These are phyloP conservation scores for Venturia oleaginea DNA, from an alignment of 2,329 filamentous ascomycete species.

Conservation along the genomic window DNA sequence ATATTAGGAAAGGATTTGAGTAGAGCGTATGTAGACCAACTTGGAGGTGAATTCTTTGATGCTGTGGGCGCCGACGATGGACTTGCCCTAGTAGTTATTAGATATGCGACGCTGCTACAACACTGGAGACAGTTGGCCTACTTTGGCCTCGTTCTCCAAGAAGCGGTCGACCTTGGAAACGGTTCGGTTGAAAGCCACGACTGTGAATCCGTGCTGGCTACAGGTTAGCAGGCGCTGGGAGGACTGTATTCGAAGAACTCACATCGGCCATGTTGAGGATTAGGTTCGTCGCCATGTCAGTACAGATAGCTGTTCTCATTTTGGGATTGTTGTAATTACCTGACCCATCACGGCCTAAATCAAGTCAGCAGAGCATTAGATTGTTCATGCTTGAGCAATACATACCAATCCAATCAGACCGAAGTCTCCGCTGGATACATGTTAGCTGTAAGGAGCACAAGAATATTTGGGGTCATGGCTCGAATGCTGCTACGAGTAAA, in stretches of 20 bases:
- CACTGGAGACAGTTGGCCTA: no score
- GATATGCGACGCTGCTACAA: no score
- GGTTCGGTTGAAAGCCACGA: slow-evolving; percentile 97
- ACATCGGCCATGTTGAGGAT: slow-evolving; percentile 45
- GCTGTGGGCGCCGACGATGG: slow-evolving; percentile 85
- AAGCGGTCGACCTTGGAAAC: slow-evolving; percentile 48
- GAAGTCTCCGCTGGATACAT: slow-evolving; percentile 40
- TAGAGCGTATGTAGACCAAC: no score
- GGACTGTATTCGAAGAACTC: neutral
- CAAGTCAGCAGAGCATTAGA: neutral
- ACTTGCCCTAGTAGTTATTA: slow-evolving; percentile 57
- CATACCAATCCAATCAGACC: slow-evolving; percentile 45
- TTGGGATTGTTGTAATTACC: no score
- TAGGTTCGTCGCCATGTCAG: slow-evolving; percentile 46
- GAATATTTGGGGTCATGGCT: neutral
- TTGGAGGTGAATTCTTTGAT: slow-evolving; percentile 92
- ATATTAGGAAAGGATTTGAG: no score
- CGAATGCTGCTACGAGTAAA: no score
- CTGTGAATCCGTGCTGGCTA: slow-evolving; percentile 62
- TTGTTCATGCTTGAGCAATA: slow-evolving; percentile 10
- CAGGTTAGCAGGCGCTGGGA: no score
- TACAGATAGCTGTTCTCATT: no score
- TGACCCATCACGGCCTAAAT: neutral
- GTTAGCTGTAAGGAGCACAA: neutral
- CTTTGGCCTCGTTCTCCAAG: slow-evolving; percentile 40